Evolutionary conservation across 2,329 filamentous ascomycete genomes (phyloP), one percentile per base, ranked within the genome.

Genomic region (Arthroderma sp.): DNA sequence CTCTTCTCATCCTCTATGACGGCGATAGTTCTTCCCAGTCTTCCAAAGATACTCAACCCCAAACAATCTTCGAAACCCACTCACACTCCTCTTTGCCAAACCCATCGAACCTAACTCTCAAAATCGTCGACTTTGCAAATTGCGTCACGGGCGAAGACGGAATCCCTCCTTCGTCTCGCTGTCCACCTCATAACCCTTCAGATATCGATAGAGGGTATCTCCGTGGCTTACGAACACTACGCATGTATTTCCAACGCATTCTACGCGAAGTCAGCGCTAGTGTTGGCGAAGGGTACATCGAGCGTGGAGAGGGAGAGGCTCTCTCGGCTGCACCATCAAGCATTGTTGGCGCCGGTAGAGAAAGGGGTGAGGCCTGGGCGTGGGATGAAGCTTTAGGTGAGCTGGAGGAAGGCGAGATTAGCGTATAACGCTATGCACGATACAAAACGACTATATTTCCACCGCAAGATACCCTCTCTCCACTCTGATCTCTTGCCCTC

Each of bases 81-180:
- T 59, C 63, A 35, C 64, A 67, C 44, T 57, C 61, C 19, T 63
- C 58, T 5, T 56, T 64, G 11, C 65, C 61, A 49, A 73, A 68
- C 49, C 70, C 68, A 37, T 64, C 66, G 5, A 67, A 73, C 4
- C 76, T 79, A 51, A 88, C 95, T 70, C 84, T 98, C 74, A 96
- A 96, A 73, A 94, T 98, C 70, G 91, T 95, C 58, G 93, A 98
- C 71, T 98, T 98, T 74, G 93, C 93, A 62, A 98, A 98, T 70
- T 96, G 91, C 67, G 85, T 97, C 37, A 97, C 91, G 1, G 87
- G 88, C 2, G 86, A 93, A 63, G 90, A 95, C 66, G 69, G 73
- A 54, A 66, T 81, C 2, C 73, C 79, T 0, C 73, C 83, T 9
- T 77, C 82, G 59, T 73, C 77, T 1, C 73, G 77, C 17, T 96